These are phyloP conservation scores for Funneliformis geosporum DNA, from an alignment of 192 early-diverging fungal genomes.

Conservation along the genomic window DNA sequence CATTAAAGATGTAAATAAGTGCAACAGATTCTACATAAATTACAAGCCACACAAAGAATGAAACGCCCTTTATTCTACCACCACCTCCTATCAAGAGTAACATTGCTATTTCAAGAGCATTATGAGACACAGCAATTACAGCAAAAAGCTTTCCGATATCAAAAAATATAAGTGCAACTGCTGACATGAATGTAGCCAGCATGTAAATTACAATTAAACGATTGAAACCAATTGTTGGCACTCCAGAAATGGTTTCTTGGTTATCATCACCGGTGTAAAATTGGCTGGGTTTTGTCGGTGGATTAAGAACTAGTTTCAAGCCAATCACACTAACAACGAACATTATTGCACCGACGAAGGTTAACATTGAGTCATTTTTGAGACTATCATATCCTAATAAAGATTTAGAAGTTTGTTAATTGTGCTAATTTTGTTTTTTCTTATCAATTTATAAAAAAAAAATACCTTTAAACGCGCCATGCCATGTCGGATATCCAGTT, in stretches of 20 bases:
- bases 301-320: not conserved
- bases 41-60: no score
- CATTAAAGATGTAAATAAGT: not conserved
- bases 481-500: conserved; percentile 15
- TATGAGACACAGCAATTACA: conserved; percentile 24
- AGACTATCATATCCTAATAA: not conserved
- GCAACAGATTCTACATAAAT: not conserved
- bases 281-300: not conserved
- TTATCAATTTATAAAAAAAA: not conserved
- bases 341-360: not conserved
- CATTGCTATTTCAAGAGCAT: conserved; percentile 24
- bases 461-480: not conserved
- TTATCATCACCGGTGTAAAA: not conserved
- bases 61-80: conserved; percentile 16
- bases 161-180: not conserved
- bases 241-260: no score
- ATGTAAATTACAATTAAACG: conserved; percentile 1
- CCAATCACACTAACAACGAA: not conserved
- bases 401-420: not conserved
- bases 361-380: not conserved
- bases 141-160: conserved; percentile 34
- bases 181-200: not conserved
- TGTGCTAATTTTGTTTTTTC: not conserved
- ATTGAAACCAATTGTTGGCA: not conserved
- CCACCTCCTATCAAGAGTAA: conserved; percentile 19